Base-by-base conservation (phyloP, 2,329 filamentous ascomycete genomes). In the Furcasterigmium furcatum region DNA sequence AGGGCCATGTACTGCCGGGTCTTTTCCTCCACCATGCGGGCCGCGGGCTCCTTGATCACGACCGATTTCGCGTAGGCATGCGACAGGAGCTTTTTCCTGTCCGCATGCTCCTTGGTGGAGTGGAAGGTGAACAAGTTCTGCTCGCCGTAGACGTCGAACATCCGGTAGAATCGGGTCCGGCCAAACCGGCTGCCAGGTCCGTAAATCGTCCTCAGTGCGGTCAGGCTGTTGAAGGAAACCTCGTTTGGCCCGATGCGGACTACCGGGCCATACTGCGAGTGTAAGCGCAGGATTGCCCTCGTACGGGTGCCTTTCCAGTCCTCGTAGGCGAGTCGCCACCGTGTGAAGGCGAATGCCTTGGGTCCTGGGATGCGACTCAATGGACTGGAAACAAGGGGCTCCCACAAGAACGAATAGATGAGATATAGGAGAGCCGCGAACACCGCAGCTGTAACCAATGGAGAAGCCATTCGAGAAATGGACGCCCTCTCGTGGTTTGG, bases 41-140 rank as follows among this genome's bases (percentile, higher is more conserved):
- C 43, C 1, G 52, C 48, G 0, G 48, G 30, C 1, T 45, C 39
- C 13, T 48, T 46, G 10, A 59, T 41, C 5, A 80, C 65, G 4
- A 56, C 57, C 1, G 67, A 70, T 46, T 80, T 81, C 1, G 76
- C 72, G 46, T 80, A 81, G 1, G 72, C 70, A 47, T 78, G 72
- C 4, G 71, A 67, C 21, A 79, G 46, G 0, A 78, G 47, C 51
- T 77, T 79, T 61, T 80, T 80, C 16, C 77, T 58, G 2, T 73
- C 66, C 0, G 63, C 65, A 54, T 80, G 76, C 3, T 66, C 61
- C 24, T 64, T 65, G 0, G 62, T 60, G 0, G 64, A 60, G 7
- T 61, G 59, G 48, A 80, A 79, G 0, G 73, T 76, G 54, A 80
- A 80, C 3, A 80, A 52, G 44, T 79, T 78, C 54, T 68, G 70